These are phyloP conservation scores for Paramyrothecium sp. DNA, from an alignment of 2,329 filamentous ascomycete genomes.

Conservation along the genomic window DNA sequence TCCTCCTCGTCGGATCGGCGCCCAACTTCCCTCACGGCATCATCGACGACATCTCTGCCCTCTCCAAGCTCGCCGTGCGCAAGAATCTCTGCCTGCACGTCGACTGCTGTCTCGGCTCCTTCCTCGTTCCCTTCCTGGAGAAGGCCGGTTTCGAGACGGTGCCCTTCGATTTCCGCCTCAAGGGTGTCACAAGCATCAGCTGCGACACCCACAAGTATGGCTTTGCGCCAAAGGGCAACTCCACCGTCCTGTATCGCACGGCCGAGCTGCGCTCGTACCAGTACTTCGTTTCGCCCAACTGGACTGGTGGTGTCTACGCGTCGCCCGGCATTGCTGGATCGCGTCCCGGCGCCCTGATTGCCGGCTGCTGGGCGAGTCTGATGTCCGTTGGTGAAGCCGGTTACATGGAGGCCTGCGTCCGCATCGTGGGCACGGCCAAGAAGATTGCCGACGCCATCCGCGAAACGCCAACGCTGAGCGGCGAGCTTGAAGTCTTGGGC, in stretches of 20 bases:
- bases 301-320: conserved; percentile 94
- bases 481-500: conserved; percentile 78
- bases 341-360: conserved; percentile 89
- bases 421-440: conserved; percentile 85
- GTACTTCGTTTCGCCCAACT: conserved; percentile 94
- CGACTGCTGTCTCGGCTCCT: conserved; percentile 95
- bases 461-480: conserved; percentile 63
- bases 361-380: conserved; percentile 90
- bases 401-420: conserved; percentile 81
- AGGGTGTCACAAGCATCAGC: conserved; percentile 91
- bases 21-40: conserved; percentile 99
- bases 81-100: conserved; percentile 88
- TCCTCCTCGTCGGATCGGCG: conserved; percentile 89
- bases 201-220: conserved; percentile 99
- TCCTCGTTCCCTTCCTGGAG: conserved; percentile 87
- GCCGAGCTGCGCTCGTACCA: conserved; percentile 79
- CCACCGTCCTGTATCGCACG: conserved; percentile 85
- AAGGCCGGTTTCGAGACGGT: conserved; percentile 89
- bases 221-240: conserved; percentile 97
- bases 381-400: conserved; percentile 86
- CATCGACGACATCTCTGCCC: conserved; percentile 86
- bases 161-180: conserved; percentile 89
- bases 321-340: conserved; percentile 90
- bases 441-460: conserved; percentile 75
- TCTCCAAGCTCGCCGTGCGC: conserved; percentile 79